Evolutionary conservation across 2,329 filamentous ascomycete species (phyloP).

Genomic region (Aureobasidium sp.): DNA sequence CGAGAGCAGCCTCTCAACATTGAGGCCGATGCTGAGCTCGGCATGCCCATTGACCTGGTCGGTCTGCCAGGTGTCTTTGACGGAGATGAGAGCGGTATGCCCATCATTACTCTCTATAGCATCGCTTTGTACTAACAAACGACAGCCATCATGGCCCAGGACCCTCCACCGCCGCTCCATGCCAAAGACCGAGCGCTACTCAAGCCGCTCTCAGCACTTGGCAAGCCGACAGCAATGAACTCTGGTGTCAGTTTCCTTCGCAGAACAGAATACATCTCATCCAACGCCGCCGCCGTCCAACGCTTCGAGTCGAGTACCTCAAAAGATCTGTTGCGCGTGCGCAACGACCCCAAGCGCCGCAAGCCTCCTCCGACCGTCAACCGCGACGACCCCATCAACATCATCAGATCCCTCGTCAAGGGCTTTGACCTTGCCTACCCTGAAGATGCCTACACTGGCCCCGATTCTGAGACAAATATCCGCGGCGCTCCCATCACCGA

Average conservation of each 20-base stretch:
- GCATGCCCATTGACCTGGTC: conserved; percentile 93
- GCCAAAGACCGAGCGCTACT: conserved; percentile 79
- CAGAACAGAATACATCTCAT: conserved; percentile 88
- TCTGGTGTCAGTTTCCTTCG: conserved; percentile 87
- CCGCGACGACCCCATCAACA: conserved; percentile 53
- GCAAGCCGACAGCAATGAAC: conserved; percentile 71
- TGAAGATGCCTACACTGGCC: conserved; percentile 57
- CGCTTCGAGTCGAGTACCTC: conserved; percentile 48
- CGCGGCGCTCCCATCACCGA: conserved; percentile 48
- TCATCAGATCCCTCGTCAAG: conserved; percentile 55
- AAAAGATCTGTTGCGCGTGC: conserved; percentile 41
- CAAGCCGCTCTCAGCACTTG: conserved; percentile 73
- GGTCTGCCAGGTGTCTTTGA: conserved; percentile 93
- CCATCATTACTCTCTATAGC: neutral
- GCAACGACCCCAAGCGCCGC: conserved; percentile 35
- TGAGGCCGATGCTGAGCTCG: conserved; percentile 93
- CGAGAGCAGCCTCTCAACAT: conserved; percentile 92
- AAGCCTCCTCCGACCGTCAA: conserved; percentile 32
- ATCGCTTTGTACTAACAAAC: conserved; percentile 13
- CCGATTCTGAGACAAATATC: conserved; percentile 52
- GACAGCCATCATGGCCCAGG: conserved; percentile 54
- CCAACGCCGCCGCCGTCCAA: conserved; percentile 35
- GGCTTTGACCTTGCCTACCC: conserved; percentile 60
- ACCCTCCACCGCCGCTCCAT: conserved; percentile 64
- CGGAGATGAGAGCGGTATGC: conserved; percentile 82